Conservation (phyloP, 2,329 filamentous ascomycete species). For the Leptographium lundbergii region DNA sequence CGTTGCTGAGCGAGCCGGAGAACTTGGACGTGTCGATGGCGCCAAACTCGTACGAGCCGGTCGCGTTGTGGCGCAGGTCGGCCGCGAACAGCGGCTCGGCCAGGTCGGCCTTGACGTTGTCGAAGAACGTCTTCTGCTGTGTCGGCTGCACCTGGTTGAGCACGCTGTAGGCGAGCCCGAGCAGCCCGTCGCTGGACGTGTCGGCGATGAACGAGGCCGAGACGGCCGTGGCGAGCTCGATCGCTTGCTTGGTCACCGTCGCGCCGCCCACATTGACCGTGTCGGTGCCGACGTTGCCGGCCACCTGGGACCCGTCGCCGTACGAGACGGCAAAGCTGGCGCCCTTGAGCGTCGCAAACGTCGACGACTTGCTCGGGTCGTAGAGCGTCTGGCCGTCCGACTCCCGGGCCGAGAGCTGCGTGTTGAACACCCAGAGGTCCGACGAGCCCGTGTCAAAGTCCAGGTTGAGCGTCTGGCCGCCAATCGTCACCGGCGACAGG, state of each 20-base stretch:
- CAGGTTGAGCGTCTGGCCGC: constrained; percentile 54
- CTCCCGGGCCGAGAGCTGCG: constrained; percentile 31
- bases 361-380: constrained; percentile 23
- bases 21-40: constrained; percentile 53
- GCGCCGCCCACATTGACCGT: constrained; percentile 54
- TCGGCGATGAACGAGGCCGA: constrained; percentile 46
- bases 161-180: constrained; percentile 53
- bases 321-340: constrained; percentile 53
- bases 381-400: constrained; percentile 35
- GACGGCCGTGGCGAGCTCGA: constrained; percentile 51
- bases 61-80: constrained; percentile 45
- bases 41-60: constrained; percentile 64
- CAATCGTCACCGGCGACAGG: constrained; percentile 55
- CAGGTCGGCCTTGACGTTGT: constrained; percentile 50
- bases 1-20: constrained; percentile 47
- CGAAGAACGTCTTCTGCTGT: constrained; percentile 58
- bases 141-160: constrained; percentile 53
- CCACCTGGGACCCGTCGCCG: constrained; percentile 51
- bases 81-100: constrained; percentile 59
- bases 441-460: constrained; percentile 68
- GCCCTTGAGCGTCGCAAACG: constrained; percentile 23
- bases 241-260: constrained; percentile 46
- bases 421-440: constrained; percentile 64
- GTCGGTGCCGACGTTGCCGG: constrained; percentile 55
- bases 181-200: constrained; percentile 51